phyloP scores from a whole-genome alignment of 75 land plant genomes.

The Sequoia sempervirens region DNA sequence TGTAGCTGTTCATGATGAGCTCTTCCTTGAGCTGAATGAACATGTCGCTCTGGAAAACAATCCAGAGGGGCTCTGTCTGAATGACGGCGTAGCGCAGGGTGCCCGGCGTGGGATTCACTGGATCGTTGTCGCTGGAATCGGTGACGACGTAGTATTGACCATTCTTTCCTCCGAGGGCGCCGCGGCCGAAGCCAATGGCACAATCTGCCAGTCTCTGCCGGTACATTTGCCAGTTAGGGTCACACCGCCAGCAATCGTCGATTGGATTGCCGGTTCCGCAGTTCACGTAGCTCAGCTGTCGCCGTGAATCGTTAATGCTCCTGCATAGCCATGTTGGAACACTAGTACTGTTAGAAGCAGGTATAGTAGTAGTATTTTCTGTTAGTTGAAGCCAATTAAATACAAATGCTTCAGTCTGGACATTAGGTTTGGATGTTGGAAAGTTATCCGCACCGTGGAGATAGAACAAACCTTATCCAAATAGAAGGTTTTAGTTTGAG shows the following conservation, averaged over 20 bases:
- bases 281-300: conserved; percentile 2
- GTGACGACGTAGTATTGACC: conserved; percentile 41
- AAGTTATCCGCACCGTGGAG: no score
- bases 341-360: not conserved
- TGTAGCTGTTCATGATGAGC: conserved; percentile 52
- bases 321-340: not conserved
- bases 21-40: conserved; percentile 37
- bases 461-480: no score
- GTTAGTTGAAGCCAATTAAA: not conserved
- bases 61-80: conserved; percentile 71
- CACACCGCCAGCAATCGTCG: conserved; percentile 47
- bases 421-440: no score
- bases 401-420: not conserved
- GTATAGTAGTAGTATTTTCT: not conserved
- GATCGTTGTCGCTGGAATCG: conserved; percentile 52
- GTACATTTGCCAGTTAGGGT: conserved; percentile 28
- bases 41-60: conserved; percentile 46
- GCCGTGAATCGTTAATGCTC: conserved; percentile 1
- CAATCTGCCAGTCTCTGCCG: conserved; percentile 45
- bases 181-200: conserved; percentile 42
- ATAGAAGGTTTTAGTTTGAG: no score
- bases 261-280: conserved; percentile 36
- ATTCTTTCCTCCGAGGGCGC: conserved; percentile 37
- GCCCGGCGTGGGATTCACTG: conserved; percentile 60
- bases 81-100: conserved; percentile 66